Base-by-base conservation (phyloP, 306 rosid species). In the Dalbergia cochinchinensis region DNA sequence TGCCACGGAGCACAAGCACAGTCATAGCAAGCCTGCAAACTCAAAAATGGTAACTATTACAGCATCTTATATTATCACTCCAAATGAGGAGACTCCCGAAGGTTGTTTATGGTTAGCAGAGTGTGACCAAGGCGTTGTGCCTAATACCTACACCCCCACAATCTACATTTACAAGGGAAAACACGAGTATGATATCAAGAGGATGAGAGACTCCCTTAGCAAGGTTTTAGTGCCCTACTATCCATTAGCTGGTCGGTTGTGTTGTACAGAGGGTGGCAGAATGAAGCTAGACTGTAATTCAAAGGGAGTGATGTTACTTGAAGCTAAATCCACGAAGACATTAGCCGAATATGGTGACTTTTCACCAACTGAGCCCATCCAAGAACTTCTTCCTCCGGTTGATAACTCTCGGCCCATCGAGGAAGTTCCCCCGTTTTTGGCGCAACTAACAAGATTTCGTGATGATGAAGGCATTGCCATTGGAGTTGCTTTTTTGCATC, bases 141-240 rank as follows among this genome's bases (percentile, higher is more conserved):
- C 22, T 5, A 45, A 63, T 65, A 35, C 33, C 20, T 78, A 71
- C 13, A 31, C 55, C 11, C 63, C 67, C 5, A 11, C 58, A 4
- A 71, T 79, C 65, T 51, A 11, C 53, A 9, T 79, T 10, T 79
- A 79, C 78, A 79, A 20, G 19, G 44, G 31, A n/a, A 16, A 53
- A 51, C 39, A 11, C 2, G 34, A 0, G 34, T 20, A n/a, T 7
- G n/a, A 3, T 2, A 31, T 5, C 9, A 35, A 78, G 19, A 67
- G 59, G 11, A 19, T 69, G 82, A 44, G 68, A 31, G 50, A 26
- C 1, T 78, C 82, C 8, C 69, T 78, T 0, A 58, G 76, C 76
- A 47, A 60, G n/a, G 50, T 67, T 31, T 10, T 78, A 5, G 76
- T 69, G 4, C 39, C 26, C 37, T 78, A 78, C 60, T 58, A 78